These are phyloP conservation scores for Talaromyces proteolyticus DNA, from an alignment of 495 filamentous ascomycete genomes.

Conservation along the genomic window DNA sequence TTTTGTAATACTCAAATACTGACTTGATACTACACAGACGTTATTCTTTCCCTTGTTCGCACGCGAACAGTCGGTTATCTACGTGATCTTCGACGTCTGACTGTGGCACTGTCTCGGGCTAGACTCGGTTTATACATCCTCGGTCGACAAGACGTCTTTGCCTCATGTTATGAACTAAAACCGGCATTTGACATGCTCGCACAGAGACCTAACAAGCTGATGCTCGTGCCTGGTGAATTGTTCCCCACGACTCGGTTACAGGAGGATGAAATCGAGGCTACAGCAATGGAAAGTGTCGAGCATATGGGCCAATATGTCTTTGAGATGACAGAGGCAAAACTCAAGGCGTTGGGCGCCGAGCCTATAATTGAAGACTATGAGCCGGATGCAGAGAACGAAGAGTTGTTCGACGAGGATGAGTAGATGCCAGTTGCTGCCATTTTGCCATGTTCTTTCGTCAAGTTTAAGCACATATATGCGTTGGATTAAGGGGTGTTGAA, in stretches of 20 bases:
- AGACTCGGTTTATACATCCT: constrained; percentile 90
- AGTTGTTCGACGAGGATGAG: constrained; percentile 38
- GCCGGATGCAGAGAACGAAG: constrained; percentile 30
- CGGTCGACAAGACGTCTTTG: constrained; percentile 84
- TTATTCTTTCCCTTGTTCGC: constrained; percentile 86
- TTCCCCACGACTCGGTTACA: constrained; percentile 63
- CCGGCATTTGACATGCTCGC: constrained; percentile 77
- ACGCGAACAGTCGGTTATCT: constrained; percentile 90
- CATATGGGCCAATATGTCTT: constrained; percentile 96
- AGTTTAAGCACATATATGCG: no score
- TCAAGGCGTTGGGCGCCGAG: constrained; percentile 53
- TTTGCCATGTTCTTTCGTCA: no score
- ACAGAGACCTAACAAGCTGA: constrained; percentile 67
- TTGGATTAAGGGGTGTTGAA: no score
- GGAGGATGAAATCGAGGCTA: constrained; percentile 52
- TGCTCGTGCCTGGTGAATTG: constrained; percentile 78
- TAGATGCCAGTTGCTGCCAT: constrained; percentile 30
- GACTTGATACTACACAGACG: constrained; percentile 48
- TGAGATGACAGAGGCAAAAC: constrained; percentile 88
- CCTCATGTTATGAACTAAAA: constrained; percentile 79
- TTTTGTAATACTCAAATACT: constrained; percentile 9
- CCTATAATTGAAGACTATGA: constrained; percentile 26
- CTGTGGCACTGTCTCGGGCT: constrained; percentile 93
- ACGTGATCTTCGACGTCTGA: constrained; percentile 87
- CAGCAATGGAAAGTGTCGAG: constrained; percentile 82